Evolutionary conservation across 228 moss, liverwort and hornwort species (phyloP).

Genomic region (Sphagnum fallax): DNA sequence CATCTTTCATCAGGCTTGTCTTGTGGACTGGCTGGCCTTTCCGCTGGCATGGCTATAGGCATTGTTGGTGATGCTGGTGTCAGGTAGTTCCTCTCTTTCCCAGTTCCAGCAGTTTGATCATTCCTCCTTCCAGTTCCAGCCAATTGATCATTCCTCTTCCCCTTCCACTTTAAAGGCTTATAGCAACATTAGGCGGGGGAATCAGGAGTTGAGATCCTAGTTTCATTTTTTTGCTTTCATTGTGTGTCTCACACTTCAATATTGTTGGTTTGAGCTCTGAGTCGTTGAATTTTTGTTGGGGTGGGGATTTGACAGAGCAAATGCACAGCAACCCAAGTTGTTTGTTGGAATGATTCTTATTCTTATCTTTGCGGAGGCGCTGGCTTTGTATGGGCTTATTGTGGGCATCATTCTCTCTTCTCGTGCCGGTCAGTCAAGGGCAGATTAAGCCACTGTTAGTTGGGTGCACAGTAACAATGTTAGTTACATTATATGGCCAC

Average conservation of each 20-base stretch:
- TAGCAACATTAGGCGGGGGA: not conserved
- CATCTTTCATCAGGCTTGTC: conserved; percentile 39
- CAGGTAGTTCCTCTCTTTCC: not conserved
- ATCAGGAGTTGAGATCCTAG: not conserved
- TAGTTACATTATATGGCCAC: too few species aligned
- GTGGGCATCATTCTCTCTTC: conserved; percentile 67
- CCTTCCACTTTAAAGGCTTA: not conserved
- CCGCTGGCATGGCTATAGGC: conserved; percentile 38
- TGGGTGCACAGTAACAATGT: too few species aligned
- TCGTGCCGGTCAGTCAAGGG: conserved; percentile 50
- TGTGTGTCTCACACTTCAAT: not conserved
- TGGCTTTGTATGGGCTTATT: conserved; percentile 61
- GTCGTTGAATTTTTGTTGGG: not conserved
- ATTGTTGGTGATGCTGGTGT: conserved; percentile 37
- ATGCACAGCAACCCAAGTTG: conserved; percentile 65
- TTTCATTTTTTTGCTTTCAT: too few species aligned
- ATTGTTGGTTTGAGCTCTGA: not conserved
- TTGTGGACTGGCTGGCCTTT: conserved; percentile 28
- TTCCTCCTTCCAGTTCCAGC: not conserved
- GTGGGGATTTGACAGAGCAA: conserved; percentile 21
- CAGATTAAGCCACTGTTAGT: conserved; percentile 14
- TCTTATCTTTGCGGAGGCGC: conserved; percentile 61
- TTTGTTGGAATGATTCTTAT: conserved; percentile 73
- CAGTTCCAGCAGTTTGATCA: not conserved
- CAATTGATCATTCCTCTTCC: not conserved